A percentile compares a stretch with the other conserved stretches of the same genome.
Conservation (phyloP, 2,329 filamentous ascomycete genomes). For the Fusarium neocosmosporiellum region DNA sequence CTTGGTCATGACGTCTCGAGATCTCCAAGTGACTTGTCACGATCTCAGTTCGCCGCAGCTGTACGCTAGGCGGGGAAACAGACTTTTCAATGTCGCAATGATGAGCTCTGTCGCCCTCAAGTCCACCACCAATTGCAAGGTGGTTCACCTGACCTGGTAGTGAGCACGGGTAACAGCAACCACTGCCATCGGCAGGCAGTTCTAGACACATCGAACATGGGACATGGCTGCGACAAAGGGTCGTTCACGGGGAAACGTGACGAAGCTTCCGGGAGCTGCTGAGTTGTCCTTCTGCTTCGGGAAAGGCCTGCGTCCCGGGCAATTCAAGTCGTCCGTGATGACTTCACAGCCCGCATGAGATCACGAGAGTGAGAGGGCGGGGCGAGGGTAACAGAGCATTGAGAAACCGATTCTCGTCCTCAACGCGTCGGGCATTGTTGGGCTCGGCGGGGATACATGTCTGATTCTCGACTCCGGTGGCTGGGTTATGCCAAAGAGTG, state of each 20-base stretch:
- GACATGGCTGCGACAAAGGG: constrained; percentile 33
- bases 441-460: constrained; percentile 38
- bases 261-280: constrained; percentile 38
- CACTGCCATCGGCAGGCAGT: constrained; percentile 22
- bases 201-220: constrained; percentile 23
- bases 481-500: constrained; percentile 32
- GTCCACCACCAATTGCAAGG: constrained; percentile 12
- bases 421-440: constrained; percentile 42
- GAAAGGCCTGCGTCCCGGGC: constrained; percentile 45
- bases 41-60: constrained; percentile 11
- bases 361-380: constrained; percentile 32
- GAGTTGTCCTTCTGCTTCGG: constrained; percentile 49
- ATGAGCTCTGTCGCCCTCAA: constrained; percentile 17
- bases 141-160: constrained; percentile 18
- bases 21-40: constrained; percentile 19
- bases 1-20: neutral
- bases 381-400: constrained; percentile 9
- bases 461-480: constrained; percentile 31
- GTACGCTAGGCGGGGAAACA: constrained; percentile 4
- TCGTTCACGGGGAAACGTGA: constrained; percentile 35
- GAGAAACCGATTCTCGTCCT: constrained; percentile 19
- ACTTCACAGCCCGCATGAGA: constrained; percentile 44
- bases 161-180: constrained; percentile 23
- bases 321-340: constrained; percentile 41
- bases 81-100: constrained; percentile 14